Evolutionary conservation across 129 eudicot species (phyloP).

Genomic region (sunflower (Helianthus annuus)): DNA sequence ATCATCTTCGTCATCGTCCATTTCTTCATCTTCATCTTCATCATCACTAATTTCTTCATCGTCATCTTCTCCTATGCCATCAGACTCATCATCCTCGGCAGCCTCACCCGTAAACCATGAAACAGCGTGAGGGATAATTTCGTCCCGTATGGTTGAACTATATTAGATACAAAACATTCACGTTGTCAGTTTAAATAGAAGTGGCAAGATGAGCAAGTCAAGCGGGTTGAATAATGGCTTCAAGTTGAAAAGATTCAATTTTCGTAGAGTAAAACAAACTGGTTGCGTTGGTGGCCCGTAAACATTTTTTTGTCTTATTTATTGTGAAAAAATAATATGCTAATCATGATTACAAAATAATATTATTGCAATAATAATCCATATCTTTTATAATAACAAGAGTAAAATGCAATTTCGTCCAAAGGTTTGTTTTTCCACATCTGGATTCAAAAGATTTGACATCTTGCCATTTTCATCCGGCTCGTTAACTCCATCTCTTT

Average conservation of each 20-base stretch:
- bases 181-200: not conserved
- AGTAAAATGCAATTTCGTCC: no score
- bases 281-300: not conserved
- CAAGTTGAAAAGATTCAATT: not conserved
- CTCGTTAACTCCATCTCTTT: no score
- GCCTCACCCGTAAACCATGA: conserved; percentile 6
- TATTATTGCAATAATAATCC: no score
- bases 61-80: conserved; percentile 10
- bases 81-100: not conserved
- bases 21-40: not conserved
- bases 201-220: not conserved
- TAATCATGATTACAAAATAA: no score
- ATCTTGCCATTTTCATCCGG: no score
- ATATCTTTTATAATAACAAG: not conserved
- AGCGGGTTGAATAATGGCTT: not conserved
- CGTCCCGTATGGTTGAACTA: not conserved
- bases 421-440: no score
- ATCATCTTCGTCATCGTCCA: not conserved
- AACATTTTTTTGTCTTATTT: no score
- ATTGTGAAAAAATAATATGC: no score
- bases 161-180: not conserved
- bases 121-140: not conserved
- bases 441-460: no score
- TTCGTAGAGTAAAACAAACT: not conserved
- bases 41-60: not conserved